A percentile compares a stretch with the other conserved stretches of the same genome.
These are phyloP conservation scores for Suillus occidentalis DNA, from an alignment of 768 basidiomycete species.

Conservation along the genomic window DNA sequence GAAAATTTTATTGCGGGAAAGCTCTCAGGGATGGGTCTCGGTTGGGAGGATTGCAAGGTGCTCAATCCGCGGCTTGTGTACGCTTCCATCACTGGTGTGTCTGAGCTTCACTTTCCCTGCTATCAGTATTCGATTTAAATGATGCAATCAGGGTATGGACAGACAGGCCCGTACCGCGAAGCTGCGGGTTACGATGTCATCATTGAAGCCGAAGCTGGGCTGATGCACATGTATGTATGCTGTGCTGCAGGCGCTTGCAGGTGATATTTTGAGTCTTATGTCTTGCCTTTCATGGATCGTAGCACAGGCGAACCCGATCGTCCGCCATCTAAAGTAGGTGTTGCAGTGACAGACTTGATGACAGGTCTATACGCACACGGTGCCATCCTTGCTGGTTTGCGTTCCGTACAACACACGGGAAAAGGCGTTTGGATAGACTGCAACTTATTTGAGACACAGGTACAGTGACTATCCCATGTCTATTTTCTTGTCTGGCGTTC, in stretches of 20 bases:
- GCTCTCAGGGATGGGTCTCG: slow-evolving; percentile 79
- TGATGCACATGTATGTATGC: slow-evolving; percentile 84
- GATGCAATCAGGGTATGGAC: slow-evolving; percentile 62
- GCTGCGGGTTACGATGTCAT: slow-evolving; percentile 88
- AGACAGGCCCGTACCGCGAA: slow-evolving; percentile 84
- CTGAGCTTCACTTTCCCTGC: slow-evolving; percentile 4
- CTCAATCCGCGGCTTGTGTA: slow-evolving; percentile 85
- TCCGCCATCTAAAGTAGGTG: slow-evolving; percentile 91
- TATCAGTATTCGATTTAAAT: slow-evolving; percentile 2
- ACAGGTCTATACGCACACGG: slow-evolving; percentile 90
- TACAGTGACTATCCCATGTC: slow-evolving; percentile 29
- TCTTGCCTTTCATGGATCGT: slow-evolving; percentile 12
- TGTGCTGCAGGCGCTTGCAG: slow-evolving; percentile 11
- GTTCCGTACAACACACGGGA: slow-evolving; percentile 82
- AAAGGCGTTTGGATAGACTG: slow-evolving; percentile 90
- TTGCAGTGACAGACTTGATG: slow-evolving; percentile 88
- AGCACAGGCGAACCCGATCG: slow-evolving; percentile 90
- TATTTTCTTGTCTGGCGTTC: neutral
- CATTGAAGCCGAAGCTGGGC: slow-evolving; percentile 86
- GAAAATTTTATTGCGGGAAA: slow-evolving; percentile 91
- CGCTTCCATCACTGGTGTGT: slow-evolving; percentile 81
- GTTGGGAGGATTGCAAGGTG: slow-evolving; percentile 76
- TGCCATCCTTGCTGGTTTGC: slow-evolving; percentile 86
- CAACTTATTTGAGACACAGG: slow-evolving; percentile 91
- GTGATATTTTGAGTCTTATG: slow-evolving; percentile 13